phyloP scores from a whole-genome alignment of 2,329 filamentous ascomycete genomes.

The Alternaria incomplexa region DNA sequence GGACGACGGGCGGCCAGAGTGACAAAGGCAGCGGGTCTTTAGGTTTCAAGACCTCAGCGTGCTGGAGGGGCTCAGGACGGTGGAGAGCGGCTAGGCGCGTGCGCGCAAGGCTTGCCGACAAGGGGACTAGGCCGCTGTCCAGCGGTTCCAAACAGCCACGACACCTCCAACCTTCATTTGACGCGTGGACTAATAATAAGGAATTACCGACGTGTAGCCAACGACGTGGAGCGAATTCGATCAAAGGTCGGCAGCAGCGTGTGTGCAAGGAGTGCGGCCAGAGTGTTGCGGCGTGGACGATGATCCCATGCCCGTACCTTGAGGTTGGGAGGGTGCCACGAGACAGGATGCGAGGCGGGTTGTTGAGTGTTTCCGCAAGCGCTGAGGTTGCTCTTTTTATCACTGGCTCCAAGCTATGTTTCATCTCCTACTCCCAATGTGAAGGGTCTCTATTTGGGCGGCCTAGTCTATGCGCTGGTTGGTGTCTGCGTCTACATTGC shows the following conservation, averaged over 20 bases:
- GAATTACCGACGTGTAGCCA: conserved; percentile 5
- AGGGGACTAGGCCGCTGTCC: conserved; percentile 25
- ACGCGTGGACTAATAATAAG: conserved; percentile 5
- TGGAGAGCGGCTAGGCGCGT: conserved; percentile 34
- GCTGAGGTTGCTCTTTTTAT: conserved; percentile 35
- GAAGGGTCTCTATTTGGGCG: conserved; percentile 33
- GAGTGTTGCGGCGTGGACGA: conserved; percentile 23
- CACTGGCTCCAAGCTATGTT: conserved; percentile 34
- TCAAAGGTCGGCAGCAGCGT: conserved; percentile 8
- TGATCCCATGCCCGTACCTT: neutral
- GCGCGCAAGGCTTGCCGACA: conserved; percentile 40
- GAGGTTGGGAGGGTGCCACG: conserved; percentile 1
- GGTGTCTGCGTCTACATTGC: conserved; percentile 19
- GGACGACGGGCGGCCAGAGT: conserved; percentile 2
- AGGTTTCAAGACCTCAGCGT: conserved; percentile 32
- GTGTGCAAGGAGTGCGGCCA: conserved; percentile 5
- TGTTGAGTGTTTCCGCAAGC: conserved; percentile 30
- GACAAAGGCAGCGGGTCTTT: conserved; percentile 22
- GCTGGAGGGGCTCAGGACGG: conserved; percentile 31
- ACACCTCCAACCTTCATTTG: conserved; percentile 12
- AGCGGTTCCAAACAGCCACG: conserved; percentile 17
- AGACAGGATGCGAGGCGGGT: conserved; percentile 17
- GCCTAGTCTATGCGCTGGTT: conserved; percentile 19
- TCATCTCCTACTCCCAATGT: conserved; percentile 37
- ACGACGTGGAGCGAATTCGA: neutral